Evolutionary conservation across 768 basidiomycete species (phyloP).

Genomic region (Hebeloma cylindrosporum): DNA sequence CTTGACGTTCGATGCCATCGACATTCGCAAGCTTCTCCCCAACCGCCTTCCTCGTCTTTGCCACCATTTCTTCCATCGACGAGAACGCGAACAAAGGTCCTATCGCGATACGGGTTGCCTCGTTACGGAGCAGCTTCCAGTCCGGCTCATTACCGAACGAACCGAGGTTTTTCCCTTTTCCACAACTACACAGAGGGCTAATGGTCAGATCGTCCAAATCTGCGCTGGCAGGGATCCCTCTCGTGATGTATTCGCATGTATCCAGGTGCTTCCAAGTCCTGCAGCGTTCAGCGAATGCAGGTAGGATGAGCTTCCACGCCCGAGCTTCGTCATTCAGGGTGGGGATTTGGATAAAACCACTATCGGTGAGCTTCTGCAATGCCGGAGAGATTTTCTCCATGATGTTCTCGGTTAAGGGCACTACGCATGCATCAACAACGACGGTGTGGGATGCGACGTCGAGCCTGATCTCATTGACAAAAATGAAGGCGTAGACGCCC

Average conservation of each 20-base stretch:
- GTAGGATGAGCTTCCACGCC: constrained; percentile 54
- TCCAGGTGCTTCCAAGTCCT: constrained; percentile 48
- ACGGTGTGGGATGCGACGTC: constrained; percentile 52
- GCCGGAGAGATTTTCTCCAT: constrained; percentile 17
- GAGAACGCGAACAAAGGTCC: constrained; percentile 54
- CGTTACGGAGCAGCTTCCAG: constrained; percentile 43
- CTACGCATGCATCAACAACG: constrained; percentile 49
- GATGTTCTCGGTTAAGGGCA: constrained; percentile 33
- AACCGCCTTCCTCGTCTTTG: neutral
- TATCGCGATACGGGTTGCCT: constrained; percentile 50
- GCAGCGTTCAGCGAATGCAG: constrained; percentile 51
- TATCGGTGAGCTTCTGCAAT: constrained; percentile 9
- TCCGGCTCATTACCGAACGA: constrained; percentile 29
- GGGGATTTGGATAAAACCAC: constrained; percentile 12
- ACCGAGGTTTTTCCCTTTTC: constrained; percentile 46
- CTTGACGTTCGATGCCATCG: neutral
- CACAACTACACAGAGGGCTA: constrained; percentile 53
- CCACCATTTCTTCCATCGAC: constrained; percentile 38
- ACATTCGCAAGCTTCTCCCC: constrained; percentile 3
- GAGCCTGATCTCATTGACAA: constrained; percentile 45
- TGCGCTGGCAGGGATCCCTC: constrained; percentile 41
- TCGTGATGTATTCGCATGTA: constrained; percentile 47
- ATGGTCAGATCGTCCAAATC: constrained; percentile 32
- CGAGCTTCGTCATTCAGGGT: constrained; percentile 34
- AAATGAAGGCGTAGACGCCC: constrained; percentile 40